Evolutionary conservation across 148 eudicot species (phyloP), one percentile per base, ranked within the genome.

Genomic region (Polygonum aviculare): DNA sequence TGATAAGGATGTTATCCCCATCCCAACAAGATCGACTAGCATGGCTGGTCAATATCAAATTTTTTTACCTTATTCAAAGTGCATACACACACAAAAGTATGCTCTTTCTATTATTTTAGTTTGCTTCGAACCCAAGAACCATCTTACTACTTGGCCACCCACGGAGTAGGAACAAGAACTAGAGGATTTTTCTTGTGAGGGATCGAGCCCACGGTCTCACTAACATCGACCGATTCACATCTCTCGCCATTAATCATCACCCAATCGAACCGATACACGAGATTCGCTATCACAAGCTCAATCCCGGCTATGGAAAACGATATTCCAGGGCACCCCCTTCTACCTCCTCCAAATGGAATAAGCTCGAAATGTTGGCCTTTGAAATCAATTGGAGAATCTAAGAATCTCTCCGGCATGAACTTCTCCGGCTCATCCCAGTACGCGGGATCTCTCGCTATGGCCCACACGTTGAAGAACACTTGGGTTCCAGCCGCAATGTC

Each of bases 271-370:
- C 79, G 74, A 22, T 69, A 70, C 74, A 84, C 16, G 26, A 81
- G 83, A 44, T 81, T 81, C 19, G 83, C 83, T 35, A 84, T 31
- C 22, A 69, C 75, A 12, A 84, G 80, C 78, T 84, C 76, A 31
- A 62, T 45, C 33, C 9, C 38, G 5, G 74, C 77, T 33, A 44
- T 67, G 18, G 87, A 84, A 67, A 82, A 84, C 15, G 73, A 52
- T 26, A 77, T 84, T 12, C 81, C 84, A 1, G 84, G 87, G 71
- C 84, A 84, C 0, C 78, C 75, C 54, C 87, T 79, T 65, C 87
- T 77, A 3, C 87, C 87, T 41, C 77, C 83, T 63, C 84, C 87
- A 57, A 82, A 84, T 5, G 84, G 87, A 60, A 84, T 62, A 18
- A 81, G 72, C 75, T 81, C 71, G 40, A 74, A 80, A 36, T 81